phyloP scores from a whole-genome alignment of 1,284 basidiomycete genomes.

The Laetiporus sulphureus region DNA sequence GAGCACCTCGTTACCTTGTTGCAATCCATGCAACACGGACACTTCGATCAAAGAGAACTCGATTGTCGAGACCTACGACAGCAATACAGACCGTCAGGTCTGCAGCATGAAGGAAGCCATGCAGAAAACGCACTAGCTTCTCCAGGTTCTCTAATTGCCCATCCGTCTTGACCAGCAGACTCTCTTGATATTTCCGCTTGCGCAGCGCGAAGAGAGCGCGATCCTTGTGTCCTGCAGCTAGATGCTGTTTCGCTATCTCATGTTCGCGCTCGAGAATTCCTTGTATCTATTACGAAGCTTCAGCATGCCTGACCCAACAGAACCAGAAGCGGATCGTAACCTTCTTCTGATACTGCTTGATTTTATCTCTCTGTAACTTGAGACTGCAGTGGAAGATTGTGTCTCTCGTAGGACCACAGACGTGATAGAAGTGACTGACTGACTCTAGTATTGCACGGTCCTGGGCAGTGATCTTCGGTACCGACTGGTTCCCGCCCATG shows the following conservation, averaged over 20 bases:
- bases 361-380: slow-evolving; percentile 93
- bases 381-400: slow-evolving; percentile 44
- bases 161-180: slow-evolving; percentile 84
- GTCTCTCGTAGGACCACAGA: slow-evolving; percentile 14
- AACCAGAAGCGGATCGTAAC: slow-evolving; percentile 31
- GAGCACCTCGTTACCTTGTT: slow-evolving; percentile 90
- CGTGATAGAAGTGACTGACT: too few species aligned
- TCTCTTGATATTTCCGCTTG: slow-evolving; percentile 90
- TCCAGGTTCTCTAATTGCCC: slow-evolving; percentile 86
- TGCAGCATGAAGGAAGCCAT: background rate
- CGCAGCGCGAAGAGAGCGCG: slow-evolving; percentile 84
- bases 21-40: slow-evolving; percentile 86
- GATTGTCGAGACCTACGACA: slow-evolving; percentile 80
- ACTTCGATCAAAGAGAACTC: slow-evolving; percentile 95
- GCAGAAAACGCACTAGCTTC: slow-evolving; percentile 61
- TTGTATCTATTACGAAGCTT: slow-evolving; percentile 61
- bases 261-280: slow-evolving; percentile 82
- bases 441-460: slow-evolving; percentile 94
- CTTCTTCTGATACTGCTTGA: slow-evolving; percentile 93
- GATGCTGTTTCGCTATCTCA: slow-evolving; percentile 80
- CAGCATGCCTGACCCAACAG: background rate
- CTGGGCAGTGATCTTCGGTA: slow-evolving; percentile 87
- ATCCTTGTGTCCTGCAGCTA: slow-evolving; percentile 80
- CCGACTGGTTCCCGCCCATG: slow-evolving; percentile 76
- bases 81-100: background rate